Evolutionary conservation across 192 early-diverging fungal genomes (phyloP).

Genomic region (Martensiomyces pterosporus): DNA sequence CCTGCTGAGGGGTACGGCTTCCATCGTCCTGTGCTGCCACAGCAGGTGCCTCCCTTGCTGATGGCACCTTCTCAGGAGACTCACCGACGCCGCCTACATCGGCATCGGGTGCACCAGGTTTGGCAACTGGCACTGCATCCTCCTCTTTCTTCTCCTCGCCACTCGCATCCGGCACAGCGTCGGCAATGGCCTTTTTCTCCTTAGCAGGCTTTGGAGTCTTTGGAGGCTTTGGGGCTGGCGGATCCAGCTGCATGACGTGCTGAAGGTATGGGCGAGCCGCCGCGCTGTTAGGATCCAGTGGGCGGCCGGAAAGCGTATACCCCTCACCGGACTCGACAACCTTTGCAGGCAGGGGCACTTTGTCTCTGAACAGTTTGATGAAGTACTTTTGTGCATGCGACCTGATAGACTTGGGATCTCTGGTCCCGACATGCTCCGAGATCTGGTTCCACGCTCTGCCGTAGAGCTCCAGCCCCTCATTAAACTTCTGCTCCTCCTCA

Average conservation of each 20-base stretch:
- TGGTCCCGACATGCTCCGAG: constrained; percentile 67
- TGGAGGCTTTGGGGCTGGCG: constrained; percentile 6
- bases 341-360: constrained; percentile 75
- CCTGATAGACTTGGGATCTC: constrained; percentile 79
- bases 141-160: too few relatives aligned
- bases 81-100: too few relatives aligned
- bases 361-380: constrained; percentile 84
- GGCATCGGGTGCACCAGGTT: too few relatives aligned
- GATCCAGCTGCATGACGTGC: constrained; percentile 48
- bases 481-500: constrained; percentile 68
- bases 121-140: too few relatives aligned
- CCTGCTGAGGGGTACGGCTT: too few relatives aligned
- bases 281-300: constrained; percentile 85
- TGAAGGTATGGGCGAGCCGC: constrained; percentile 77
- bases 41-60: too few relatives aligned
- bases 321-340: constrained; percentile 68
- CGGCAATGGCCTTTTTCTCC: neutral
- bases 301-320: constrained; percentile 77
- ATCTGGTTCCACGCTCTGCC: constrained; percentile 83
- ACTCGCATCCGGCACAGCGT: too few relatives aligned
- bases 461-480: constrained; percentile 72
- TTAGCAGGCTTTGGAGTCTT: constrained; percentile 1
- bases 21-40: too few relatives aligned
- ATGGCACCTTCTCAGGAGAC: too few relatives aligned
- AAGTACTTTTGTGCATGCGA: constrained; percentile 92